Evolutionary conservation across 495 filamentous ascomycete genomes (phyloP).

Genomic region (Talaromyces stipitatus): DNA sequence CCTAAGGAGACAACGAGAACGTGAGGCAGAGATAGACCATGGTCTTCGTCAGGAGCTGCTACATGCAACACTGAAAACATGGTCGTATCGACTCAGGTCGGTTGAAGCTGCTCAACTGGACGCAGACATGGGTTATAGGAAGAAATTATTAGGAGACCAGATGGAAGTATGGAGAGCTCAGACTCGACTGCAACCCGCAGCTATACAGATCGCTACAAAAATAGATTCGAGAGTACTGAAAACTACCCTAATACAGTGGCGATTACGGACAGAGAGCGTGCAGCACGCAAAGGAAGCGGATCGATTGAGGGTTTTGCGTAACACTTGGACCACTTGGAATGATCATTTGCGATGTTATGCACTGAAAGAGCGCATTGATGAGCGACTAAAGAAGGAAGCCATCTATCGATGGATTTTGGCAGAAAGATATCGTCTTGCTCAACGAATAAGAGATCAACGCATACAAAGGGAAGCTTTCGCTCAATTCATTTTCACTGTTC

Average conservation of each 20-base stretch:
- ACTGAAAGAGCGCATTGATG: constrained; percentile 46
- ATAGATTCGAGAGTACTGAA: constrained; percentile 41
- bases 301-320: constrained; percentile 44
- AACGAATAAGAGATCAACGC: constrained; percentile 43
- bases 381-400: constrained; percentile 48
- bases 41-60: constrained; percentile 19
- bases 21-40: constrained; percentile 29
- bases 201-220: constrained; percentile 34
- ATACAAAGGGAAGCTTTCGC: constrained; percentile 38
- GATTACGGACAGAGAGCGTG: constrained; percentile 36
- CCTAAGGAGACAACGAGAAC: constrained; percentile 36
- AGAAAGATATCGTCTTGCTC: constrained; percentile 45
- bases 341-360: constrained; percentile 52
- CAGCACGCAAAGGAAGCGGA: constrained; percentile 50
- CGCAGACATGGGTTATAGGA: constrained; percentile 24
- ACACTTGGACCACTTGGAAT: constrained; percentile 60
- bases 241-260: constrained; percentile 45
- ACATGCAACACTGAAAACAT: constrained; percentile 22
- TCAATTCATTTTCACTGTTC: constrained; percentile 32
- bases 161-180: constrained; percentile 15
- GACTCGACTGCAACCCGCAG: constrained; percentile 40
- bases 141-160: constrained; percentile 31
- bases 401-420: constrained; percentile 60
- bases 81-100: constrained; percentile 21
- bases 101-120: constrained; percentile 21